These are phyloP conservation scores for Phytophthora foliorum DNA, from an alignment of 352 stramenopile species.

Conservation along the genomic window DNA sequence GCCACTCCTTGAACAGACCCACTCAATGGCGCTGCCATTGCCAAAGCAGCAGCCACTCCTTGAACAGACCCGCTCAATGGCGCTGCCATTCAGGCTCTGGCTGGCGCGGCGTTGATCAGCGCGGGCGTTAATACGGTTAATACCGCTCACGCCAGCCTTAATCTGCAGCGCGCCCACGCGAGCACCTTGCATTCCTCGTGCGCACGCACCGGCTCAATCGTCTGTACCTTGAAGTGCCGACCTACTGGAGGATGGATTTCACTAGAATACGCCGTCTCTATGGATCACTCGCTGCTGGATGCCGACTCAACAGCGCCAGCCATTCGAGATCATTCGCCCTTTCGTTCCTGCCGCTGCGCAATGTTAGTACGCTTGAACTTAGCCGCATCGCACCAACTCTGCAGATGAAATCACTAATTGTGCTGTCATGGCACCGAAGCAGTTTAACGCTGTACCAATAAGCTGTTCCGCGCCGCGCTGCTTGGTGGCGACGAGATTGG, in stretches of 20 bases:
- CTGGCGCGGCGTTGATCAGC: background rate
- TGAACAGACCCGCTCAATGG: background rate
- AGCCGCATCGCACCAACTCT: background rate
- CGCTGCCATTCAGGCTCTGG: background rate
- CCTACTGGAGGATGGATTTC: conserved; percentile 24
- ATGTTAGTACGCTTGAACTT: conserved; percentile 17
- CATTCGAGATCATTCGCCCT: conserved; percentile 8
- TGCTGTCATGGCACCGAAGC: background rate
- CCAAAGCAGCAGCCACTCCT: background rate
- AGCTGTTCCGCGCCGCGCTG: background rate
- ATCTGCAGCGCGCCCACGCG: conserved; percentile 7
- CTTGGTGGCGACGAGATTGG: conserved; percentile 1
- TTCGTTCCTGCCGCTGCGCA: background rate
- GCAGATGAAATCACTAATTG: conserved; percentile 7
- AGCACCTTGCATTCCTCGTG: conserved; percentile 24
- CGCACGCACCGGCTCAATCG: conserved; percentile 28
- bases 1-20: background rate
- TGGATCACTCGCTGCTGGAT: conserved; percentile 10
- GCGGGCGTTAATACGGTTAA: conserved; percentile 24
- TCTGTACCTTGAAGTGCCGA: conserved; percentile 30
- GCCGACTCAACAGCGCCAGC: background rate
- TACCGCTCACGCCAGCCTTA: conserved; percentile 10
- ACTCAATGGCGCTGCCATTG: background rate
- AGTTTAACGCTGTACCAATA: background rate
- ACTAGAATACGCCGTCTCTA: conserved; percentile 20